Percentiles rank a stretch among this genome's conserved stretches.
Evolutionary conservation across 345 rosid genomes (phyloP).

Genomic region (Pugionium cornutum): DNA sequence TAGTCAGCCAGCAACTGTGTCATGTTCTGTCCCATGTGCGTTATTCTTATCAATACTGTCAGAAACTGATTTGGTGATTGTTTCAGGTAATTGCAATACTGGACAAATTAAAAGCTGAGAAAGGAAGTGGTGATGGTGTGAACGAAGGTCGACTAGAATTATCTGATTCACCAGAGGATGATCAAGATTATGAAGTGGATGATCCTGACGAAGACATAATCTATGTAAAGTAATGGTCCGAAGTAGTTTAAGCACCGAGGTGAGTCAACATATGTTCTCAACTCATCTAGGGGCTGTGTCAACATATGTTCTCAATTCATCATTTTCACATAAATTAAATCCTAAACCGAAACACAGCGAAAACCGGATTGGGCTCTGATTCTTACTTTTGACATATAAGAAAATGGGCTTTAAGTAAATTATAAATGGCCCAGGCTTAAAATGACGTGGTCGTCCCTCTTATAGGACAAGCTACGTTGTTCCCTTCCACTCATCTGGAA

Average conservation of each 20-base stretch:
- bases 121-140: slow-evolving; percentile 36
- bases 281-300: background rate
- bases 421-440: slow-evolving; percentile 1
- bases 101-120: slow-evolving; percentile 74
- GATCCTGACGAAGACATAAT: slow-evolving; percentile 79
- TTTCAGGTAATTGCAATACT: slow-evolving; percentile 77
- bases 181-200: slow-evolving; percentile 65
- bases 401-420: background rate
- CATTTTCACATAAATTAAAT: too few relatives aligned
- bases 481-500: slow-evolving; percentile 42
- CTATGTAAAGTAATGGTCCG: slow-evolving; percentile 57
- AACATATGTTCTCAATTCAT: too few relatives aligned
- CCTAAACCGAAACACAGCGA: background rate
- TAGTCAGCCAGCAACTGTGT: too few relatives aligned
- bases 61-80: slow-evolving; percentile 23
- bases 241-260: slow-evolving; percentile 12
- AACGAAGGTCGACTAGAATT: slow-evolving; percentile 40
- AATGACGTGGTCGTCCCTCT: slow-evolving; percentile 30
- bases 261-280: background rate
- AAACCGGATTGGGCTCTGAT: too few relatives aligned
- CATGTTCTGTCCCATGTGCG: too few relatives aligned
- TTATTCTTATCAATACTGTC: too few relatives aligned
- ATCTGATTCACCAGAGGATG: slow-evolving; percentile 46
- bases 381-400: too few relatives aligned
- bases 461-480: slow-evolving; percentile 14